Evolutionary conservation across 2,329 filamentous ascomycete genomes (phyloP).

Genomic region (Epichloe elymi): DNA sequence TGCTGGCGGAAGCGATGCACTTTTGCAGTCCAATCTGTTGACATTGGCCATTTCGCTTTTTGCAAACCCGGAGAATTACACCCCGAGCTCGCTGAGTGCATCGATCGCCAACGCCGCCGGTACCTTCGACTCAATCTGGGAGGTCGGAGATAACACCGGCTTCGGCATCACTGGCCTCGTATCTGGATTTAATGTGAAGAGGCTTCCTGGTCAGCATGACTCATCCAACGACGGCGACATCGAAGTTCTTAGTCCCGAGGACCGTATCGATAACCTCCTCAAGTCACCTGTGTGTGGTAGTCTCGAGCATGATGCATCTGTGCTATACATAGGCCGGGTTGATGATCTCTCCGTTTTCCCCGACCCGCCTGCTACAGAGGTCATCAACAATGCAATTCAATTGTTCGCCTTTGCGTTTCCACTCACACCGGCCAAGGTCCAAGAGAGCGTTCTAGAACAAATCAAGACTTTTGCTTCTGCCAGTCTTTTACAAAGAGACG

Average conservation of each 20-base stretch:
- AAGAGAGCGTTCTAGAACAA: constrained; percentile 92
- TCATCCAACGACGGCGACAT: constrained; percentile 28
- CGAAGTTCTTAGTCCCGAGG: constrained; percentile 47
- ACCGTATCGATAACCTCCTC: constrained; percentile 47
- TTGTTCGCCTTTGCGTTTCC: constrained; percentile 87
- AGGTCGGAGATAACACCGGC: constrained; percentile 84
- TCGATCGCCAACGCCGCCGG: constrained; percentile 85
- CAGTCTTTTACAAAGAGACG: constrained; percentile 66
- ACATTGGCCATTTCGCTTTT: constrained; percentile 91
- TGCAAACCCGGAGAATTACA: constrained; percentile 82
- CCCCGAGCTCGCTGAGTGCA: constrained; percentile 70
- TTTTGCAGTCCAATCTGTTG: constrained; percentile 82
- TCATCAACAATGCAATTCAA: constrained; percentile 87
- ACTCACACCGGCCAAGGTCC: constrained; percentile 77
- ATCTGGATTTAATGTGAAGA: constrained; percentile 58
- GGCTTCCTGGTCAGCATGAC: constrained; percentile 56
- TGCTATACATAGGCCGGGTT: constrained; percentile 50
- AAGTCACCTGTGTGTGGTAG: constrained; percentile 67
- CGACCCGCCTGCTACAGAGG: constrained; percentile 79
- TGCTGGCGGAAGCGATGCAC: constrained; percentile 67
- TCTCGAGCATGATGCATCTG: constrained; percentile 77
- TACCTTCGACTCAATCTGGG: constrained; percentile 89
- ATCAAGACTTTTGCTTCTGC: constrained; percentile 81
- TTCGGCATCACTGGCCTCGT: constrained; percentile 87
- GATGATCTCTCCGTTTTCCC: constrained; percentile 37